These are phyloP conservation scores for Rhizophagus sp. DNA, from an alignment of 192 early-diverging fungal species.

Conservation along the genomic window DNA sequence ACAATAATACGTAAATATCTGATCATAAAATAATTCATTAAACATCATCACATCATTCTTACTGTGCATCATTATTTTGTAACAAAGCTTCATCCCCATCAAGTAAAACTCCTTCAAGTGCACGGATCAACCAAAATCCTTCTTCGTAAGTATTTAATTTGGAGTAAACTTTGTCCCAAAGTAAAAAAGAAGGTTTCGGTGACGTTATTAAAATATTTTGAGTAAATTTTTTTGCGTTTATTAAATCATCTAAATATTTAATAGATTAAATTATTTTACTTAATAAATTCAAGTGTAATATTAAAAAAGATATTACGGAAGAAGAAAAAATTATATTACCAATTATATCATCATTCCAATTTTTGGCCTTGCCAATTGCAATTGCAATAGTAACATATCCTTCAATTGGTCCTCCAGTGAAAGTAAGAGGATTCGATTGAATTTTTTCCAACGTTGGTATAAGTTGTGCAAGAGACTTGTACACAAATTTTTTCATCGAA, in stretches of 20 bases:
- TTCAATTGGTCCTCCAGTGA: constrained; percentile 61
- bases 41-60: constrained; percentile 26
- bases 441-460: constrained; percentile 57
- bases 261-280: neutral
- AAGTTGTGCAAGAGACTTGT: constrained; percentile 43
- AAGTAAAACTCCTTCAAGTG: constrained; percentile 50
- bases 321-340: constrained; percentile 9
- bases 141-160: constrained; percentile 66
- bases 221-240: constrained; percentile 32
- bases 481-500: constrained; percentile 35
- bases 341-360: constrained; percentile 34
- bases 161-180: constrained; percentile 83
- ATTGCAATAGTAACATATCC: constrained; percentile 63
- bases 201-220: constrained; percentile 41
- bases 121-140: constrained; percentile 67
- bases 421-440: constrained; percentile 56
- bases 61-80: constrained; percentile 40
- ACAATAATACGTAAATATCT: constrained; percentile 11
- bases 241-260: constrained; percentile 16
- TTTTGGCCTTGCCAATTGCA: constrained; percentile 44
- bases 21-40: neutral
- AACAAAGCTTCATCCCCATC: constrained; percentile 41
- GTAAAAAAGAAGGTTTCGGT: constrained; percentile 70
- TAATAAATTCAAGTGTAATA: neutral
- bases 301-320: neutral